phyloP scores from a whole-genome alignment of 1,284 basidiomycete species.

The Ceratobasidium sp. region DNA sequence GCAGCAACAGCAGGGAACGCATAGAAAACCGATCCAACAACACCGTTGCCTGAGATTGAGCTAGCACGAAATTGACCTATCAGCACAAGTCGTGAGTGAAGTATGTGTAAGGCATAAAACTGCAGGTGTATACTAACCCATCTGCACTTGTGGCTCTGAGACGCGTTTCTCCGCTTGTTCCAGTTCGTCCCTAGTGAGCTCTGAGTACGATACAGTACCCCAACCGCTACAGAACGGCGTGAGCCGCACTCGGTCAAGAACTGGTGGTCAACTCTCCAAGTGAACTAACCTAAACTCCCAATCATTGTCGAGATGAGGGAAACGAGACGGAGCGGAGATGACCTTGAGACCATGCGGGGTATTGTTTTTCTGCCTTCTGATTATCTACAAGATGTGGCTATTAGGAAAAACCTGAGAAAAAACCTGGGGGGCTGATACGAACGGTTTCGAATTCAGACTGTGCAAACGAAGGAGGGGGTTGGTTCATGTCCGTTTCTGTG shows the following conservation, averaged over 20 bases:
- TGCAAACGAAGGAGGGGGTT: conserved; percentile 59
- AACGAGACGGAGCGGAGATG: conserved; percentile 64
- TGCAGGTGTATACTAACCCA: conserved; percentile 50
- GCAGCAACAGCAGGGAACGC: conserved; percentile 72
- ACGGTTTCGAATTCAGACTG: conserved; percentile 63
- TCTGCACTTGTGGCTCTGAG: conserved; percentile 54
- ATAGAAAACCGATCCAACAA: conserved; percentile 77
- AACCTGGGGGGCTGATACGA: neutral
- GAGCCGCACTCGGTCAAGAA: neutral
- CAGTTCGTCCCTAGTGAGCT: conserved; percentile 58
- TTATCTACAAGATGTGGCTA: conserved; percentile 52
- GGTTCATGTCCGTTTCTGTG: neutral
- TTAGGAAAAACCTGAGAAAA: neutral
- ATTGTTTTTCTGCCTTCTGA: conserved; percentile 67
- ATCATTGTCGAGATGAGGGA: conserved; percentile 69
- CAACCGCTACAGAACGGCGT: conserved; percentile 57
- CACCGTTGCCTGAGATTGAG: conserved; percentile 73
- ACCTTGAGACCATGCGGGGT: conserved; percentile 61
- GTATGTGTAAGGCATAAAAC: conserved; percentile 30
- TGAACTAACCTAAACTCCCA: conserved; percentile 65
- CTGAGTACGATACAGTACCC: conserved; percentile 64
- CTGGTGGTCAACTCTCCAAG: neutral
- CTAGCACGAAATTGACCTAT: conserved; percentile 68
- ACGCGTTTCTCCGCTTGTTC: conserved; percentile 51
- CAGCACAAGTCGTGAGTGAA: neutral